Evolutionary conservation across 225 moss, liverwort and hornwort species (phyloP).

Genomic region (Anthoceros angustus): DNA sequence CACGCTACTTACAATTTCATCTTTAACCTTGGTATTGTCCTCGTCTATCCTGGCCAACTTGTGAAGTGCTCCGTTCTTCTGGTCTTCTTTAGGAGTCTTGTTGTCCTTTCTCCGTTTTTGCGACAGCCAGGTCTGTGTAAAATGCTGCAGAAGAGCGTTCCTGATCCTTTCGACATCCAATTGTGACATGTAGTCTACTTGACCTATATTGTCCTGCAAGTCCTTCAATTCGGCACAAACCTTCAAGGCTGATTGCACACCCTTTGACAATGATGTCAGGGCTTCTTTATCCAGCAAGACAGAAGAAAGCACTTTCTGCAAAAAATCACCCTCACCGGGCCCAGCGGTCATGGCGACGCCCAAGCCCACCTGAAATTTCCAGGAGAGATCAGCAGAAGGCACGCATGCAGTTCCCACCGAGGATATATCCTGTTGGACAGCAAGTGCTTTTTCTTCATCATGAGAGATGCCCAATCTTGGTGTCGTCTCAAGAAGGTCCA

Average conservation of each 20-base stretch:
- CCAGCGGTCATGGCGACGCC: slow-evolving; percentile 42
- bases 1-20: slow-evolving; percentile 15
- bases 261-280: slow-evolving; percentile 23
- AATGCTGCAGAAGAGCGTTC: neutral
- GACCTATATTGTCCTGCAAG: slow-evolving; percentile 15
- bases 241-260: slow-evolving; percentile 15
- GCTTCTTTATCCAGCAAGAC: slow-evolving; percentile 34
- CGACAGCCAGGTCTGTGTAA: slow-evolving; percentile 10
- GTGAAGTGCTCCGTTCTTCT: slow-evolving; percentile 9
- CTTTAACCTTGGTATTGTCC: slow-evolving; percentile 7
- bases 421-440: neutral
- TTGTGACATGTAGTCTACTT: slow-evolving; percentile 9
- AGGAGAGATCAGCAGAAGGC: slow-evolving; percentile 15
- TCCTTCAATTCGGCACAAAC: slow-evolving; percentile 10
- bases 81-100: slow-evolving; percentile 20
- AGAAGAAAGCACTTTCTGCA: slow-evolving; percentile 28
- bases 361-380: slow-evolving; percentile 57
- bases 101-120: slow-evolving; percentile 20
- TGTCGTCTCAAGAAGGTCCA: slow-evolving; percentile 31
- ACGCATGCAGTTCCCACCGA: neutral
- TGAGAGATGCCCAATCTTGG: neutral
- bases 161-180: neutral
- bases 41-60: slow-evolving; percentile 7
- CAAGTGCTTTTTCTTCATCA: neutral
- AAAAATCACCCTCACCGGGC: slow-evolving; percentile 35